Conservation (phyloP, 1,284 basidiomycete species). For the Filobasidium uniguttulatum region DNA sequence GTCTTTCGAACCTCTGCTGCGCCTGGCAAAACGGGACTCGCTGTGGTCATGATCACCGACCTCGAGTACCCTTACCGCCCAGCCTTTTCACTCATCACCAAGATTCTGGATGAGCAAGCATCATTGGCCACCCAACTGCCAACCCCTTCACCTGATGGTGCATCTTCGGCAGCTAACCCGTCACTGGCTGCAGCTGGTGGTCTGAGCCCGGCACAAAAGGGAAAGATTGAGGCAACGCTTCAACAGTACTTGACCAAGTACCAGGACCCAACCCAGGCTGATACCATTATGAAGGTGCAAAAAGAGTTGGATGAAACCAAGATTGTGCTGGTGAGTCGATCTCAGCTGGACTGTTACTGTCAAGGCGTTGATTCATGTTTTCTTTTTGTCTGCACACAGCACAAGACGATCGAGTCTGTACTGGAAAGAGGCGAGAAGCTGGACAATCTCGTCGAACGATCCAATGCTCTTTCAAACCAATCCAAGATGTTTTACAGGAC, state of each 20-base stretch:
- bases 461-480: slow-evolving; percentile 75
- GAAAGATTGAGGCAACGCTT: slow-evolving; percentile 45
- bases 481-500: slow-evolving; percentile 94
- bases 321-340: slow-evolving; percentile 93
- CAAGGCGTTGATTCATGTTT: too few relatives aligned
- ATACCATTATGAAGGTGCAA: slow-evolving; percentile 97
- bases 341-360: too few relatives aligned
- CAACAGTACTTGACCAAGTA: slow-evolving; percentile 78
- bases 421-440: slow-evolving; percentile 93
- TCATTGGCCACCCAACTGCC: slow-evolving; percentile 48
- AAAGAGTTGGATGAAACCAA: slow-evolving; percentile 98
- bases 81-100: slow-evolving; percentile 88
- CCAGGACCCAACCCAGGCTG: slow-evolving; percentile 95
- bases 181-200: slow-evolving; percentile 32
- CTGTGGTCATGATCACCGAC: slow-evolving; percentile 85
- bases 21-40: slow-evolving; percentile 39
- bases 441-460: slow-evolving; percentile 91
- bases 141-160: slow-evolving; percentile 21
- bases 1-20: slow-evolving; percentile 48
- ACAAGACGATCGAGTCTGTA: slow-evolving; percentile 98
- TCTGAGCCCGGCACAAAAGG: slow-evolving; percentile 36
- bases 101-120: slow-evolving; percentile 85
- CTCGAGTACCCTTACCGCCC: slow-evolving; percentile 93
- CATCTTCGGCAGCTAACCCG: slow-evolving; percentile 22
- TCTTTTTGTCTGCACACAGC: too few relatives aligned